phyloP scores from a whole-genome alignment of 176 grass and related monocot genomes.

The Cenchrus fungigraminus region DNA sequence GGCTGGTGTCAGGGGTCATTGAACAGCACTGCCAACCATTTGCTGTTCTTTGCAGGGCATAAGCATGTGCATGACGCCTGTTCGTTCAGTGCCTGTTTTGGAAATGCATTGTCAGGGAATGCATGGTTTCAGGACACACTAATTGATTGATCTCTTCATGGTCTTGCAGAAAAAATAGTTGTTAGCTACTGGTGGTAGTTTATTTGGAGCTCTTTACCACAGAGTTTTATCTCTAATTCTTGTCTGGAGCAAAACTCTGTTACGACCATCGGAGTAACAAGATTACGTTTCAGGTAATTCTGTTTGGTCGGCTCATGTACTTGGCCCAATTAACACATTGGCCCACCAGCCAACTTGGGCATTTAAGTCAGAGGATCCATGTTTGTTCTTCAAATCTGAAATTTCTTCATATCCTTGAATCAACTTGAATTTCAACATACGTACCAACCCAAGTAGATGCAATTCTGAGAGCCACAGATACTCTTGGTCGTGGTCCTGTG shows the following conservation, averaged over 20 bases:
- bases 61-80: slow-evolving; percentile 18
- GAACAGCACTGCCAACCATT: slow-evolving; percentile 4
- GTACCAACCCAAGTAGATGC: too few relatives aligned
- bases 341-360: neutral
- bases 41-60: slow-evolving; percentile 31
- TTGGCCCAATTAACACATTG: neutral
- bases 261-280: neutral
- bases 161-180: neutral
- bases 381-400: neutral
- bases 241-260: neutral
- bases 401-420: too few relatives aligned
- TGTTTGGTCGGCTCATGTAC: neutral
- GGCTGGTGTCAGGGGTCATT: slow-evolving; percentile 10
- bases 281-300: neutral
- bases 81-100: neutral
- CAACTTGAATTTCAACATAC: too few relatives aligned
- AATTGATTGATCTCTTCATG: neutral
- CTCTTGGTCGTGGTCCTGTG: too few relatives aligned
- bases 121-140: neutral
- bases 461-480: too few relatives aligned
- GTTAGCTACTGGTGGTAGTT: neutral
- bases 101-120: neutral
- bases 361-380: neutral
- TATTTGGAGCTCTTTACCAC: neutral
- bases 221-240: neutral